Percentiles rank a stretch among this genome's conserved stretches.
Conservation (phyloP, 768 basidiomycete genomes). For the Kwoniella sp. region DNA sequence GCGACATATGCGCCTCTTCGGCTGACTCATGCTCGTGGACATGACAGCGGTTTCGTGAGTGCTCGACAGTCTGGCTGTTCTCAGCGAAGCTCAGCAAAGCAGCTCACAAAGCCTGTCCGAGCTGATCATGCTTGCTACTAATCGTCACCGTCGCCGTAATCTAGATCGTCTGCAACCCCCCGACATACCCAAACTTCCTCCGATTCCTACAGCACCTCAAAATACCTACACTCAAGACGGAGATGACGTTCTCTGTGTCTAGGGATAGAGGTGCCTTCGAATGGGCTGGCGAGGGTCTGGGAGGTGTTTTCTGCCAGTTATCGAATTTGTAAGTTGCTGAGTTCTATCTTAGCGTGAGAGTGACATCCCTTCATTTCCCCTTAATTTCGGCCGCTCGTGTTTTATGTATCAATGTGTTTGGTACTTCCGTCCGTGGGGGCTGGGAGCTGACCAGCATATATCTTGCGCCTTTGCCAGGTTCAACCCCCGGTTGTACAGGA, state of each 20-base stretch:
- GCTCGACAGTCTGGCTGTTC: background rate
- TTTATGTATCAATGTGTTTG: background rate
- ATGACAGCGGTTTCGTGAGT: slow-evolving; percentile 67
- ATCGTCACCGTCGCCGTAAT: too few species aligned
- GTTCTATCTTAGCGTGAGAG: background rate
- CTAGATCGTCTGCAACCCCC: slow-evolving; percentile 77
- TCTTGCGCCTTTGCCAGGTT: slow-evolving; percentile 22
- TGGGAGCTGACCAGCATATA: background rate
- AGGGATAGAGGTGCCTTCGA: slow-evolving; percentile 71
- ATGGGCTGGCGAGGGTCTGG: slow-evolving; percentile 71
- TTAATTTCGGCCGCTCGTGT: background rate
- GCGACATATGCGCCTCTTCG: too few species aligned
- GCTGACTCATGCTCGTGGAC: too few species aligned
- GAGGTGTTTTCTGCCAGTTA: slow-evolving; percentile 70
- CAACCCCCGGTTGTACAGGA: slow-evolving; percentile 53
- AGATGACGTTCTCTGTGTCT: slow-evolving; percentile 79
- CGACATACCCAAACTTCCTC: slow-evolving; percentile 77
- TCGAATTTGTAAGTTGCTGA: slow-evolving; percentile 56
- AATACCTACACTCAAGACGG: slow-evolving; percentile 64
- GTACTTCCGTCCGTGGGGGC: background rate
- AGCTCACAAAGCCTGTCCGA: too few species aligned
- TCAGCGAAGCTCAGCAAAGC: too few species aligned
- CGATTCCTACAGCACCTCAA: slow-evolving; percentile 65
- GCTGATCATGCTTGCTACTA: background rate
- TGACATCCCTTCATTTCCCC: too few species aligned